Evolutionary conservation across 345 rosid species (phyloP), one percentile per base, ranked within the genome.

Genomic region (Gossypium rotundifolium): DNA sequence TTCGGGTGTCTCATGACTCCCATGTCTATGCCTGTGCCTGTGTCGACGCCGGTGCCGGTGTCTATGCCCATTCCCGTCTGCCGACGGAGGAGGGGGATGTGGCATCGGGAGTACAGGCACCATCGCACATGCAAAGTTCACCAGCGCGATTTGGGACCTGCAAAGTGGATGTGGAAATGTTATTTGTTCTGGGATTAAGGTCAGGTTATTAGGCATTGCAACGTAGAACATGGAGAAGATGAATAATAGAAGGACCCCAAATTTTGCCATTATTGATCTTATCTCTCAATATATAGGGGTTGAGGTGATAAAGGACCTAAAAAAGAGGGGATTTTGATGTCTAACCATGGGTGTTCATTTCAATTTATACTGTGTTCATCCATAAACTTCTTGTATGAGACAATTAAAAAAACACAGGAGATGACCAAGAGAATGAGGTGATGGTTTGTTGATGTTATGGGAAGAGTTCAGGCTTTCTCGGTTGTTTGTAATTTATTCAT

Each of bases 81-180:
- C 46, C 55, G 72, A 25, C 0, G 64, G 7, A 8, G 79, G 61
- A 59, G 77, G 78, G 71, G 82, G 11, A 1, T 75, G 75, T 3
- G 85, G 79, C 10, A 79, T 63, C 0, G 84, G 81, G 78, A 18
- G n/a, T 29, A 79, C 70, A 0, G 86, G 88, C 40, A 92, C 79
- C 74, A 14, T 48, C 0, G 83, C 29, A 67, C 98, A 94, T 1
- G 97, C 97, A 60, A 91, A 82, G 79, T 86, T 91, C 64, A 75
- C 96, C 0, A 92, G 77, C 1, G 92, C 73, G 70, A 87, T 83
- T 76, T 92, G 98, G 81, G 92, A 81, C 58, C 81, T 65, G 49
- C 98, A 94, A 14, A 92, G 86, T 4, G 93, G 97, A 33, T 68
- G 87, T 1, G 79, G 87, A 18, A 80, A 68, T 40, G 63, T 60